Evolutionary conservation across 2,329 filamentous ascomycete species (phyloP).

Genomic region (Pseudogymnoascus sp.): DNA sequence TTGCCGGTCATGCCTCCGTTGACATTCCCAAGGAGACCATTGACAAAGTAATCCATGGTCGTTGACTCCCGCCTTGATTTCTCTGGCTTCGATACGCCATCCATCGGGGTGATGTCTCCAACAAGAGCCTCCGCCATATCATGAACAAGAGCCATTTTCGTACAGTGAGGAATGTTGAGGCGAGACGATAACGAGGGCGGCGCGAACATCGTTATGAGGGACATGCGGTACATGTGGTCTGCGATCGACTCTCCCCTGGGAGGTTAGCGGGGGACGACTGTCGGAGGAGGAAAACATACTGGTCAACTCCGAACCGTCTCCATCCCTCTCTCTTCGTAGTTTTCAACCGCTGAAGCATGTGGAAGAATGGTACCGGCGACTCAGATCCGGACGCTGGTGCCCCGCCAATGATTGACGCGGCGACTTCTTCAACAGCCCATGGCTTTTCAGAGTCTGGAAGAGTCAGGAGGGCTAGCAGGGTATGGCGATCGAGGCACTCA

Average conservation of each 20-base stretch:
- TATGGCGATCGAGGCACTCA: not conserved
- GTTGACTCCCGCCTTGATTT: constrained; percentile 79
- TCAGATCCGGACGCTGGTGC: constrained; percentile 50
- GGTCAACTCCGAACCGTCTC: constrained; percentile 72
- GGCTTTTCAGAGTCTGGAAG: constrained; percentile 24
- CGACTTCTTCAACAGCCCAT: constrained; percentile 53
- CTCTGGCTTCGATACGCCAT: constrained; percentile 75
- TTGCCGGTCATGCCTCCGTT: constrained; percentile 60
- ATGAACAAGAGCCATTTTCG: constrained; percentile 91
- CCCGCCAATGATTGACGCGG: constrained; percentile 52
- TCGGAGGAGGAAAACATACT: constrained; percentile 30
- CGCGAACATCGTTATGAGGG: constrained; percentile 86
- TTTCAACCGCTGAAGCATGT: constrained; percentile 88
- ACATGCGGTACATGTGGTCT: constrained; percentile 99
- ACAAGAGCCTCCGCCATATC: constrained; percentile 96
- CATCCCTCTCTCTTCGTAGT: constrained; percentile 95
- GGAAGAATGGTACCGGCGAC: constrained; percentile 86
- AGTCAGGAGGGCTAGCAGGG: not conserved
- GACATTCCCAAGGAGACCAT: constrained; percentile 62
- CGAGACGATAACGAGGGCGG: constrained; percentile 62
- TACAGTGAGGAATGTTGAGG: constrained; percentile 75
- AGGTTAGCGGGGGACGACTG: constrained; percentile 14
- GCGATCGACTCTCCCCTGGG: constrained; percentile 76
- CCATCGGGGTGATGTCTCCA: constrained; percentile 92
- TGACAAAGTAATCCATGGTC: constrained; percentile 87